Evolutionary conservation across 2,329 filamentous ascomycete species (phyloP), one percentile per base, ranked within the genome.

Genomic region (Sphaceloma murrayae): DNA sequence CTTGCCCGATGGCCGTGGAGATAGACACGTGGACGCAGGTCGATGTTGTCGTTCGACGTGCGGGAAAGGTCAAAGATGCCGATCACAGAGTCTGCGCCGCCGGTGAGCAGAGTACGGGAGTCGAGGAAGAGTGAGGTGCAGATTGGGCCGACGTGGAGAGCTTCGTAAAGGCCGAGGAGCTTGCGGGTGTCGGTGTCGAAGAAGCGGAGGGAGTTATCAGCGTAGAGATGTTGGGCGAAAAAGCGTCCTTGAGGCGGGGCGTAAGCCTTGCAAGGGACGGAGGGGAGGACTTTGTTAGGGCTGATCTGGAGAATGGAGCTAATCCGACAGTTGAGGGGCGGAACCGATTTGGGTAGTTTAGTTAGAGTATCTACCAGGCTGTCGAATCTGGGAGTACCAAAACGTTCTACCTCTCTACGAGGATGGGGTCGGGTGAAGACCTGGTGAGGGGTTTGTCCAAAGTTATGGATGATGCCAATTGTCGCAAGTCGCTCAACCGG

Each of bases 391-490:
- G 76, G 77, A 6, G 55, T 51, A 2, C 74, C 67, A 4, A 77
- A 78, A 45, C 78, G 75, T 16, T 75, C 69, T 3, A 73, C 64
- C 46, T 83, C 74, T 10, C 82, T 76, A n/a, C 75, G 66, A 3
- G 83, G 80, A 61, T 98, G 91, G 9, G 82, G 72, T 47, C 82
- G 81, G 33, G 78, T 75, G 60, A 96, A 98, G 11, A 96, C 82
- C 60, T 98, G 93, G 54, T 93, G 84, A 1, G 93, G 91, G 1
- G 93, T 98, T 61, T 98, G 91, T 0, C 91, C 91, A 62, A 98
- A 98, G 55, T 96, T 96, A 63, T 98, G 89, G 54, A 98, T 96
- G 53, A 95, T 94, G 24, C 86, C 86, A 44, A 94, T 95, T 0
- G 87, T 89, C 4, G 89, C 85, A 5, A 87, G 71, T 32, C 87